A percentile compares a stretch with the other conserved stretches of the same genome.
These are phyloP conservation scores for Elaeagnus macrophylla DNA, from an alignment of 306 rosid genomes.

Conservation along the genomic window DNA sequence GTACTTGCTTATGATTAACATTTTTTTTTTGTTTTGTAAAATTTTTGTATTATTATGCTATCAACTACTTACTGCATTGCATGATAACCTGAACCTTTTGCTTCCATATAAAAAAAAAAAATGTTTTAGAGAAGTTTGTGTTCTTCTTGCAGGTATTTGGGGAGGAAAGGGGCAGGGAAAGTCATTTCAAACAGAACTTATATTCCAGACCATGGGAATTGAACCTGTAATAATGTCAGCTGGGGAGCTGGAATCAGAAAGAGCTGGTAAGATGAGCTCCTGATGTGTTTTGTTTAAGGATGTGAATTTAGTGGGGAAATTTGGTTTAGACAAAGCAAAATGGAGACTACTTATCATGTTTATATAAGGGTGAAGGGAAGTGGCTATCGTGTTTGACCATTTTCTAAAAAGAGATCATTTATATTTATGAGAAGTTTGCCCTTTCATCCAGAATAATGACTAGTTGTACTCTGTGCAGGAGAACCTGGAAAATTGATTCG, in stretches of 20 bases:
- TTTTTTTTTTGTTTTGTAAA: background rate
- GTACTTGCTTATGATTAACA: background rate
- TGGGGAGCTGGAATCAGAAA: slow-evolving; percentile 92
- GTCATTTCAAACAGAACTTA: slow-evolving; percentile 93
- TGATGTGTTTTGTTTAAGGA: background rate
- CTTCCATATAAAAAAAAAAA: background rate
- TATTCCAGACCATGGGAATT: slow-evolving; percentile 86
- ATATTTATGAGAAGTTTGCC: no score
- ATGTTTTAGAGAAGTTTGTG: slow-evolving; percentile 4
- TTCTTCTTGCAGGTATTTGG: slow-evolving; percentile 64
- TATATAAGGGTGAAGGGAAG: no score
- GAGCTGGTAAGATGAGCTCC: slow-evolving; percentile 69
- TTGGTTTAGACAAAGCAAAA: background rate
- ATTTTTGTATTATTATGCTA: no score
- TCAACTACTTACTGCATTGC: slow-evolving; percentile 5
- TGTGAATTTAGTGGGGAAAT: background rate
- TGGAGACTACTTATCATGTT: background rate
- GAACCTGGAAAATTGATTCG: slow-evolving; percentile 96
- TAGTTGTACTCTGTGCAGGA: slow-evolving; percentile 31
- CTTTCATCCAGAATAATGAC: background rate
- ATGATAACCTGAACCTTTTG: slow-evolving; percentile 1
- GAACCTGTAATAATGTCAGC: slow-evolving; percentile 97
- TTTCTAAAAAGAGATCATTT: no score
- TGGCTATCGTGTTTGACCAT: no score
- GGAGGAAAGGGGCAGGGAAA: slow-evolving; percentile 99